phyloP scores from a whole-genome alignment of 2,329 filamentous ascomycete genomes.

The Arthrobotrys sphaeroides region DNA sequence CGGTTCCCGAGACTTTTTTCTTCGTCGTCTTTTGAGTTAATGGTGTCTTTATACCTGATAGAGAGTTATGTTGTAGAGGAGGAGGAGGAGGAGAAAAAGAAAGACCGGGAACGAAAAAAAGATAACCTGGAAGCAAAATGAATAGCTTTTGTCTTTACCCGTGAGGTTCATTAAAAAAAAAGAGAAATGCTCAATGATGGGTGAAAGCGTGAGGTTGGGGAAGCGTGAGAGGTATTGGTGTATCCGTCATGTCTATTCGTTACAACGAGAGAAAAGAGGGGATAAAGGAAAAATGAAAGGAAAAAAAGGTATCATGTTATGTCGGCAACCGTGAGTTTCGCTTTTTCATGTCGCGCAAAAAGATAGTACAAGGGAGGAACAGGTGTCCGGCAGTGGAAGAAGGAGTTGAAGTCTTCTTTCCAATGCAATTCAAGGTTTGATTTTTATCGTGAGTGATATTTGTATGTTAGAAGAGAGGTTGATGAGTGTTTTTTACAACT shows the following conservation, averaged over 20 bases:
- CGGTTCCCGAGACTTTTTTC: constrained; percentile 37
- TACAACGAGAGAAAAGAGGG: neutral
- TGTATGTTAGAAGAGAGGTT: constrained; percentile 11
- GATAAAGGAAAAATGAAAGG: neutral
- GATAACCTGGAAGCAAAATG: constrained; percentile 15
- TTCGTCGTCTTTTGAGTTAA: constrained; percentile 1
- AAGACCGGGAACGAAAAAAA: constrained; percentile 2
- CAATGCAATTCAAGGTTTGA: constrained; percentile 52
- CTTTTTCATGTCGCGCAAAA: constrained; percentile 55
- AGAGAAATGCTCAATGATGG: constrained; percentile 15
- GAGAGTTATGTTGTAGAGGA: constrained; percentile 11
- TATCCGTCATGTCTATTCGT: constrained; percentile 48
- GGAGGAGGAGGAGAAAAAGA: too few relatives aligned
- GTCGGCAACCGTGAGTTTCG: constrained; percentile 54
- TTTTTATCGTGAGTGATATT: constrained; percentile 6
- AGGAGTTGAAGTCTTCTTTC: constrained; percentile 55
- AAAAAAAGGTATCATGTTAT: constrained; percentile 12
- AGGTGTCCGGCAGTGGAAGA: constrained; percentile 54
- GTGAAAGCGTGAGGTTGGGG: neutral
- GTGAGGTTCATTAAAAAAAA: neutral
- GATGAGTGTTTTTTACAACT: constrained; percentile 76
- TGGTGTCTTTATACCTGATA: constrained; percentile 45
- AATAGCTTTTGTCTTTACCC: constrained; percentile 39
- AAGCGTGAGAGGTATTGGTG: neutral
- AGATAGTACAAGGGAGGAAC: constrained; percentile 55